Evolutionary conservation across 345 rosid species (phyloP).

Genomic region (Populus simonii): DNA sequence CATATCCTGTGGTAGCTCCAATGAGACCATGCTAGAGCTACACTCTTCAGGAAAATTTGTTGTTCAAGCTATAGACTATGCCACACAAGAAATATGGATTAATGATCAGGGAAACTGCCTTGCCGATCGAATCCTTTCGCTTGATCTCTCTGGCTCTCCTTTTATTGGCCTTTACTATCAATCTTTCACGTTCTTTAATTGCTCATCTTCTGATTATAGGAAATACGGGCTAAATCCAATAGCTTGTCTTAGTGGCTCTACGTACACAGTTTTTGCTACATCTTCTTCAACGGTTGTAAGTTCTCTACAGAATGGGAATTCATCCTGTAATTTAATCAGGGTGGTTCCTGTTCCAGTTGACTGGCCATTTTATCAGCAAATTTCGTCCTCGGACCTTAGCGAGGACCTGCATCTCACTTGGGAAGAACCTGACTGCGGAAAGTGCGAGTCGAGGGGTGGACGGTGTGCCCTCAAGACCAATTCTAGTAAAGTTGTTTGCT

Average conservation of each 20-base stretch:
- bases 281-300: constrained; percentile 28
- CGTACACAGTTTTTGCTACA: constrained; percentile 58
- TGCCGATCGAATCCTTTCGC: constrained; percentile 50
- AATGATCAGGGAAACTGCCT: constrained; percentile 61
- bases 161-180: constrained; percentile 42
- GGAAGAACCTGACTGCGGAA: constrained; percentile 44
- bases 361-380: constrained; percentile 48
- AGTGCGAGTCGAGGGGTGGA: constrained; percentile 56
- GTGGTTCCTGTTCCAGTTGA: constrained; percentile 45
- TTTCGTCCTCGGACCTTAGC: constrained; percentile 42
- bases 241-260: constrained; percentile 50
- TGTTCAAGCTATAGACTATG: constrained; percentile 53
- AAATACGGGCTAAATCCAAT: constrained; percentile 43
- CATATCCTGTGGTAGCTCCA: constrained; percentile 43
- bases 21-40: constrained; percentile 33
- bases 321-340: constrained; percentile 37
- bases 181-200: constrained; percentile 52
- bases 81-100: constrained; percentile 57
- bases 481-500: constrained; percentile 46
- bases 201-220: constrained; percentile 36
- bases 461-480: constrained; percentile 52
- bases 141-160: constrained; percentile 54
- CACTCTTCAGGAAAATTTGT: constrained; percentile 47
- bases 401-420: constrained; percentile 40
- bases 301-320: constrained; percentile 7